phyloP scores from a whole-genome alignment of 1,284 basidiomycete genomes.

The Pterula multifida region DNA sequence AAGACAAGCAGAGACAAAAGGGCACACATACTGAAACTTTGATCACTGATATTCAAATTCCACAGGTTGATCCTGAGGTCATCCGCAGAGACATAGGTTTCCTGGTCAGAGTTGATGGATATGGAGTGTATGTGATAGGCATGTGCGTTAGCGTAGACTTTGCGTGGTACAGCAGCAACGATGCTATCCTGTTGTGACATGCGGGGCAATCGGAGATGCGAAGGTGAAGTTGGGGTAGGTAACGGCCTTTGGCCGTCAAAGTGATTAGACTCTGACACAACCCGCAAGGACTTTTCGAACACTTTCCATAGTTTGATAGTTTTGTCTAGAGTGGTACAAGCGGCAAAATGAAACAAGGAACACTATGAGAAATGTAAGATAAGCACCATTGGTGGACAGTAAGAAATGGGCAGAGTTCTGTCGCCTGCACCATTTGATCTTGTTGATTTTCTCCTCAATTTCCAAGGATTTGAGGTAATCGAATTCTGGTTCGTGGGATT shows the following conservation, averaged over 20 bases:
- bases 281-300: constrained; percentile 94
- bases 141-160: constrained; percentile 98
- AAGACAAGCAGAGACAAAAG: background rate
- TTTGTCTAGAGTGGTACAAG: constrained; percentile 60
- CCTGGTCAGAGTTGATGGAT: constrained; percentile 97
- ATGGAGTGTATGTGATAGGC: constrained; percentile 99
- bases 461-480: constrained; percentile 99
- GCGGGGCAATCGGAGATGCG: constrained; percentile 70
- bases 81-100: constrained; percentile 98
- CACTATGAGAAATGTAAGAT: background rate
- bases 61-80: constrained; percentile 96
- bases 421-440: constrained; percentile 99
- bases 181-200: constrained; percentile 96
- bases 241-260: constrained; percentile 64
- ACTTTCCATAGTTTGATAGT: constrained; percentile 99
- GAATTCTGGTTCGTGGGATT: constrained; percentile 99
- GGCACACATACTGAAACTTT: constrained; percentile 86
- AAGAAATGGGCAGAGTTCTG: constrained; percentile 97
- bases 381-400: constrained; percentile 87
- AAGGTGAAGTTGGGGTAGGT: constrained; percentile 42
- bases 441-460: constrained; percentile 99
- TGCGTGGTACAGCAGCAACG: constrained; percentile 95
- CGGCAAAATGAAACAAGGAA: constrained; percentile 5
- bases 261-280: constrained; percentile 96
- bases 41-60: constrained; percentile 98